A percentile compares a stretch with the other conserved stretches of the same genome.
Evolutionary conservation across 768 basidiomycete genomes (phyloP).

Genomic region (Obba rivulosa): DNA sequence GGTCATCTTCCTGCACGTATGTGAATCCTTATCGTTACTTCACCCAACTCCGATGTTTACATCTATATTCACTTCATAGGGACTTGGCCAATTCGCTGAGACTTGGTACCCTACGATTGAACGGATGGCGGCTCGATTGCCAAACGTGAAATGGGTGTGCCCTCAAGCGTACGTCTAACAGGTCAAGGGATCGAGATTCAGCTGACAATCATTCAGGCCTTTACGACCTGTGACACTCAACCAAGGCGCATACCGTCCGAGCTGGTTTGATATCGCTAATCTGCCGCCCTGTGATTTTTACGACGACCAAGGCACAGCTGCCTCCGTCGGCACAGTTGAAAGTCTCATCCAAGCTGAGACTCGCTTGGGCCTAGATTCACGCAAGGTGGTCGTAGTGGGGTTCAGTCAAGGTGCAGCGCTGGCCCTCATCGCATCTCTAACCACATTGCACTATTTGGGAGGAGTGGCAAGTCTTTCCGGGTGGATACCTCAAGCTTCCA

Average conservation of each 20-base stretch:
- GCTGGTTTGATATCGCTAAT: conserved; percentile 38
- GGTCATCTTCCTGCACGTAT: conserved; percentile 26
- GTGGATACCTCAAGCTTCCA: conserved; percentile 36
- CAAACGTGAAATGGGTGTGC: conserved; percentile 37
- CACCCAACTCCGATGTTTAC: neutral
- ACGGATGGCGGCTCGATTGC: conserved; percentile 30
- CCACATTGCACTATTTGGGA: conserved; percentile 36
- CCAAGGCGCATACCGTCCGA: conserved; percentile 25
- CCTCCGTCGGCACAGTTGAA: conserved; percentile 33
- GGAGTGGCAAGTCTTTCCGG: conserved; percentile 41
- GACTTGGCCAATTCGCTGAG: conserved; percentile 33
- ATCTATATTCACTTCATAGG: conserved; percentile 22
- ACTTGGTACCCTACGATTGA: conserved; percentile 32
- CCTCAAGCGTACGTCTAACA: conserved; percentile 35
- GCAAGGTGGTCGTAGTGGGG: conserved; percentile 34
- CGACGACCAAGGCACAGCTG: conserved; percentile 29
- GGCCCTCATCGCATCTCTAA: conserved; percentile 33
- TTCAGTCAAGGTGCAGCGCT: conserved; percentile 42
- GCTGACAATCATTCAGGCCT: conserved; percentile 16
- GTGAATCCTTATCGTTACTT: neutral
- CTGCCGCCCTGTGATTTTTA: conserved; percentile 32
- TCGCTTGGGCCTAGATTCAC: conserved; percentile 30
- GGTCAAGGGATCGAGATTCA: neutral
- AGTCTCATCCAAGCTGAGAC: conserved; percentile 33
- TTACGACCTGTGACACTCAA: conserved; percentile 26